phyloP scores from a whole-genome alignment of 495 filamentous ascomycete genomes.

The Neurospora sp. region DNA sequence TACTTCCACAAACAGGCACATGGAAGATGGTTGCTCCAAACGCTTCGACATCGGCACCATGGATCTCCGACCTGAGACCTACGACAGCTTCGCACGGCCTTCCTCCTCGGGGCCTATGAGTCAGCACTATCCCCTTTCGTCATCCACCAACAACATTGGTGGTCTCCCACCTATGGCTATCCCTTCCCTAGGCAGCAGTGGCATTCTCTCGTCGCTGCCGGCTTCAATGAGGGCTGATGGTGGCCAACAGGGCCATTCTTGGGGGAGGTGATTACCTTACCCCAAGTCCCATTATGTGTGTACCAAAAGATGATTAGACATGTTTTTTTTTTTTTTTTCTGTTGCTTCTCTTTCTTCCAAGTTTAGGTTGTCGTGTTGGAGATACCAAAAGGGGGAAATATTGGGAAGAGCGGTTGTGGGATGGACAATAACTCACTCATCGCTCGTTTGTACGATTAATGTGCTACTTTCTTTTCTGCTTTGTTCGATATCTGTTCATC shows the following conservation, averaged over 20 bases:
- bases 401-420: not conserved
- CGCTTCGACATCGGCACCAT: slow-evolving; percentile 49
- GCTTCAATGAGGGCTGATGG: slow-evolving; percentile 21
- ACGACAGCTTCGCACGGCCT: slow-evolving; percentile 18
- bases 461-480: not conserved
- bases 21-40: slow-evolving; percentile 71
- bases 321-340: not conserved
- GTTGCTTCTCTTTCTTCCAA: not conserved
- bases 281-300: not conserved
- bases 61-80: slow-evolving; percentile 33
- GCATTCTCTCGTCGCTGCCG: slow-evolving; percentile 27
- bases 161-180: slow-evolving; percentile 36
- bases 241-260: not conserved
- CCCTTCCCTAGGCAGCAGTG: slow-evolving; percentile 25
- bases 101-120: slow-evolving; percentile 16
- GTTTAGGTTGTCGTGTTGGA: not conserved
- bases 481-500: not conserved
- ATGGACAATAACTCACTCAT: not conserved
- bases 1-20: slow-evolving; percentile 42
- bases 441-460: not conserved
- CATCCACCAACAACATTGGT: not conserved
- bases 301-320: not conserved
- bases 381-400: not conserved
- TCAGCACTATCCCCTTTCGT: slow-evolving; percentile 7
- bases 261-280: not conserved